Percentiles rank a stretch among this genome's conserved stretches.
These are phyloP conservation scores for Colletotrichum truncatum DNA, from an alignment of 2,329 filamentous ascomycete genomes.

Conservation along the genomic window DNA sequence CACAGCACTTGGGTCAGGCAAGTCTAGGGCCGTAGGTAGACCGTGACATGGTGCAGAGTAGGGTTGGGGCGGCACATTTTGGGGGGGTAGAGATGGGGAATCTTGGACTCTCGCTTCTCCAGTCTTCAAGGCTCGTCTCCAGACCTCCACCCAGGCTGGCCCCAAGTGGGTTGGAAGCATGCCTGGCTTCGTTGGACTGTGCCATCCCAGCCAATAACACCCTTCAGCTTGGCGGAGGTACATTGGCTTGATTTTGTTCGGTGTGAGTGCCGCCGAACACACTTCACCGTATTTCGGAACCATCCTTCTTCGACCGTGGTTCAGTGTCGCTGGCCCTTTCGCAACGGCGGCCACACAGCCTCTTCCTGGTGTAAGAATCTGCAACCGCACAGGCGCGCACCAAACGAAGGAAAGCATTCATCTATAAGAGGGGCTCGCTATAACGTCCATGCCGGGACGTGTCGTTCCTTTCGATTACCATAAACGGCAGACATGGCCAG, in stretches of 20 bases:
- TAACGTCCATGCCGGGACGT: not conserved
- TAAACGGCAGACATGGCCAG: not conserved
- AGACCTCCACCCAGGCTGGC: constrained; percentile 14
- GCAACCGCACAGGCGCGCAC: not conserved
- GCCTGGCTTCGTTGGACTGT: constrained; percentile 24
- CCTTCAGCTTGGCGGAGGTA: constrained; percentile 11
- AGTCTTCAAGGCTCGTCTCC: constrained; percentile 27
- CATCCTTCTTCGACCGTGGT: constrained; percentile 9
- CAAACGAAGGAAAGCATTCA: not conserved
- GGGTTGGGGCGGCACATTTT: constrained; percentile 11
- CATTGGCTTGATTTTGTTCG: constrained; percentile 30
- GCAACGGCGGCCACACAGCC: constrained; percentile 1
- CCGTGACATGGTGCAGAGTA: not conserved
- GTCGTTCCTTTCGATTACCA: not conserved
- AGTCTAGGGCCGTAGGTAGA: not conserved
- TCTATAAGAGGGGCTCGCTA: constrained; percentile 3
- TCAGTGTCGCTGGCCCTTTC: not conserved
- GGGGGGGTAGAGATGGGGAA: constrained; percentile 6
- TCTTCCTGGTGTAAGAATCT: not conserved
- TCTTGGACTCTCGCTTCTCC: constrained; percentile 15
- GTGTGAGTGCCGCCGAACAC: constrained; percentile 39
- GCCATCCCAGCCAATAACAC: constrained; percentile 30
- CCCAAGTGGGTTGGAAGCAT: constrained; percentile 15
- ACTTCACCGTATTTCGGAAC: not conserved
- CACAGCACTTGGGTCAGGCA: constrained; percentile 8